Conservation (phyloP, 2,329 filamentous ascomycete genomes). For the Xylariales sp. region DNA sequence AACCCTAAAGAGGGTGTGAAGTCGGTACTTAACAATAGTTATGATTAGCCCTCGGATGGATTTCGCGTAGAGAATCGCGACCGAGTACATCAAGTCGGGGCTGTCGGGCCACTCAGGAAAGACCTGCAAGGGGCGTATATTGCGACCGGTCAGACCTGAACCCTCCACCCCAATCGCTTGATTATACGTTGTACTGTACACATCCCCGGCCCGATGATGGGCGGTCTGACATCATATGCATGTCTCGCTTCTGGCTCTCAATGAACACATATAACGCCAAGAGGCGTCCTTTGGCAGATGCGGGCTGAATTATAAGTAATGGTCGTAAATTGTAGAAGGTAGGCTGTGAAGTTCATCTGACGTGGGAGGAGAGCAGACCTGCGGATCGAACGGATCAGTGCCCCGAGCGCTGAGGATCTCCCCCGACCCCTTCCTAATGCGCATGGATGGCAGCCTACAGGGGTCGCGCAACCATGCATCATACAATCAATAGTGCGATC, state of each 20-base stretch:
- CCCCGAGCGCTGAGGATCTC: neutral
- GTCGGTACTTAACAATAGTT: neutral
- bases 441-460: too few species aligned
- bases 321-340: neutral
- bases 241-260: neutral
- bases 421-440: neutral
- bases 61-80: constrained; percentile 1
- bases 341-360: constrained; percentile 14
- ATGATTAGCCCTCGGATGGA: constrained; percentile 15
- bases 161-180: neutral
- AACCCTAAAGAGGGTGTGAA: constrained; percentile 12
- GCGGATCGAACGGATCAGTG: constrained; percentile 19
- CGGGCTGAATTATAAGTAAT: constrained; percentile 1
- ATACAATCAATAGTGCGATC: neutral
- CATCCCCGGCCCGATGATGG: neutral
- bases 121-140: neutral
- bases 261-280: constrained; percentile 6
- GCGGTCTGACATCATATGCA: constrained; percentile 4
- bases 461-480: constrained; percentile 8
- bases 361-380: neutral
- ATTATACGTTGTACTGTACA: constrained; percentile 16
- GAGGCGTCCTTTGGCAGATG: neutral
- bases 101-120: constrained; percentile 6
- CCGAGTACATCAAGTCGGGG: neutral
- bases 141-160: constrained; percentile 16